Evolutionary conservation across 2,329 filamentous ascomycete species (phyloP).

Genomic region (Trichoderma endophyticum): DNA sequence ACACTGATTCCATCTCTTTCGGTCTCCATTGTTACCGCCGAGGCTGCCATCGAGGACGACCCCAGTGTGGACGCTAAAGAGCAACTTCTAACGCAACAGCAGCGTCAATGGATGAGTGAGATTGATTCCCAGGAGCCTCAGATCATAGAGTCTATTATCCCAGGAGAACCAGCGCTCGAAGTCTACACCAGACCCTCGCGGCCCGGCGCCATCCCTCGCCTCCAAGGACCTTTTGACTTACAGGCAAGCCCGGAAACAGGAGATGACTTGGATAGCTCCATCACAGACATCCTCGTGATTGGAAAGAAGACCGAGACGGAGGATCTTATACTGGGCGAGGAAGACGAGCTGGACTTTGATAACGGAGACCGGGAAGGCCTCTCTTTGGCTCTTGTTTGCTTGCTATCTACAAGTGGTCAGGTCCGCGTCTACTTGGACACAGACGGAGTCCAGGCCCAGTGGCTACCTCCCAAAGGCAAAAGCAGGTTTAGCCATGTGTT

Average conservation of each 20-base stretch:
- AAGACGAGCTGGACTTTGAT: conserved; percentile 57
- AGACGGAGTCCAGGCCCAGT: conserved; percentile 62
- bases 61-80: conserved; percentile 49
- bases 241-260: conserved; percentile 54
- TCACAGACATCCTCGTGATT: conserved; percentile 62
- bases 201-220: conserved; percentile 55
- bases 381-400: conserved; percentile 57
- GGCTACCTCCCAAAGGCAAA: conserved; percentile 58
- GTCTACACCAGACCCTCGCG: conserved; percentile 56
- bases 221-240: conserved; percentile 62
- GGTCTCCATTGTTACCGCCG: conserved; percentile 74
- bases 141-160: conserved; percentile 44
- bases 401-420: conserved; percentile 59
- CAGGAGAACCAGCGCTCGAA: conserved; percentile 49
- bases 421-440: conserved; percentile 60
- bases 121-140: conserved; percentile 61
- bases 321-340: conserved; percentile 62
- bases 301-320: conserved; percentile 59
- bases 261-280: conserved; percentile 53
- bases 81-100: conserved; percentile 60
- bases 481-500: conserved; percentile 42
- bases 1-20: conserved; percentile 79
- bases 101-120: conserved; percentile 66
- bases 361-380: conserved; percentile 57
- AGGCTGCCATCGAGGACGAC: conserved; percentile 61